These are phyloP conservation scores for Clavispora phyllophila DNA, from an alignment of 805 yeast species.

Conservation along the genomic window DNA sequence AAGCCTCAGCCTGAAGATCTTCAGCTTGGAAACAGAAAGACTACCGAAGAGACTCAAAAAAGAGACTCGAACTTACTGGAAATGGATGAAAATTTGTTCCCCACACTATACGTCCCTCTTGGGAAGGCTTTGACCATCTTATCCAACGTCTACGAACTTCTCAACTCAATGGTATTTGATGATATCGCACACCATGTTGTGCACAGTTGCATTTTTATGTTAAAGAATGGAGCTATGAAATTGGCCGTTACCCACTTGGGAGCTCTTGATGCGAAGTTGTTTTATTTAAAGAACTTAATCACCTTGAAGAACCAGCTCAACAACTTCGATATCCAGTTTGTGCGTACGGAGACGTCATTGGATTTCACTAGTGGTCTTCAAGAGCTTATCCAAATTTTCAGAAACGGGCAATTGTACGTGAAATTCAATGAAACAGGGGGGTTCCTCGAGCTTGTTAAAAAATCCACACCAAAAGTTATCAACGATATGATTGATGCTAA, in stretches of 20 bases:
- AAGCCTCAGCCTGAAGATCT: constrained; percentile 67
- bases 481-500: constrained; percentile 77
- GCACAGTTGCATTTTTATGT: constrained; percentile 65
- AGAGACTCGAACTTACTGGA: constrained; percentile 20
- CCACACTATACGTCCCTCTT: constrained; percentile 66
- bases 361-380: constrained; percentile 73
- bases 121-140: constrained; percentile 62
- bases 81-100: constrained; percentile 32
- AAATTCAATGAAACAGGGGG: constrained; percentile 28
- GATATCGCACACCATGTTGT: constrained; percentile 85
- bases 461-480: constrained; percentile 73
- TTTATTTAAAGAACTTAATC: constrained; percentile 66
- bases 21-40: constrained; percentile 43
- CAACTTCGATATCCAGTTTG: constrained; percentile 75
- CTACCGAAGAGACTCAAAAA: constrained; percentile 3
- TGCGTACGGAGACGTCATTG: constrained; percentile 64
- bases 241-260: constrained; percentile 45
- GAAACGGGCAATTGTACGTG: constrained; percentile 41
- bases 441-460: constrained; percentile 50
- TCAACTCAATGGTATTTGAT: constrained; percentile 75
- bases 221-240: constrained; percentile 48
- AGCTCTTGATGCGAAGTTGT: constrained; percentile 53
- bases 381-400: constrained; percentile 37
- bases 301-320: constrained; percentile 63
- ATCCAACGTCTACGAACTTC: constrained; percentile 73